Percentiles rank a stretch among this genome's conserved stretches.
Evolutionary conservation across 2,329 filamentous ascomycete species (phyloP).

Genomic region (Pyrenochaeta sp.): DNA sequence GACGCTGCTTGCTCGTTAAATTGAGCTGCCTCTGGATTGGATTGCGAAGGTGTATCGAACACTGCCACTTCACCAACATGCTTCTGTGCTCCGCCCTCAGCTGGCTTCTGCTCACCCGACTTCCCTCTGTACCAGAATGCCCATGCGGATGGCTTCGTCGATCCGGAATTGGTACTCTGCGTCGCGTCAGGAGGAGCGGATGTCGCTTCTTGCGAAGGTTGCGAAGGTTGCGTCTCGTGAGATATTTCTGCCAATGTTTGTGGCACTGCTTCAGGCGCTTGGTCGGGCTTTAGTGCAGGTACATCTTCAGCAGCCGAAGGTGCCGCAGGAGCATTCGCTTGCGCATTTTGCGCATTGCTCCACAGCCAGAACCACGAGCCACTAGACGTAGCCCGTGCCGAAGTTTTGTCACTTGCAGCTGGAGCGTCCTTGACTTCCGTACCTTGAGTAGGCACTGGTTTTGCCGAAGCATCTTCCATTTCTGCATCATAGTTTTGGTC

Average conservation of each 20-base stretch:
- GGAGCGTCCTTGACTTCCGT: slow-evolving; percentile 27
- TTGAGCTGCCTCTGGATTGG: slow-evolving; percentile 60
- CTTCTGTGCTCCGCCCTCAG: slow-evolving; percentile 65
- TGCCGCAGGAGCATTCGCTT: slow-evolving; percentile 34
- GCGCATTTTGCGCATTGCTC: slow-evolving; percentile 57
- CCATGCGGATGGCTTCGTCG: slow-evolving; percentile 71
- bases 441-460: slow-evolving; percentile 6
- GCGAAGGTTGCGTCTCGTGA: neutral
- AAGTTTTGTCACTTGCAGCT: slow-evolving; percentile 10
- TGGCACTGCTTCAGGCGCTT: slow-evolving; percentile 11
- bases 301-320: slow-evolving; percentile 12
- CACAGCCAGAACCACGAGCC: slow-evolving; percentile 60
- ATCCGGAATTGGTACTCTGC: slow-evolving; percentile 40
- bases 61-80: slow-evolving; percentile 61
- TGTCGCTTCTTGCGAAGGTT: slow-evolving; percentile 2
- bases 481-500: slow-evolving; percentile 22
- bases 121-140: slow-evolving; percentile 78
- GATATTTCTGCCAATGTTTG: neutral
- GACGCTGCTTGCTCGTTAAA: slow-evolving; percentile 56
- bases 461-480: slow-evolving; percentile 28
- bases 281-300: slow-evolving; percentile 14
- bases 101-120: slow-evolving; percentile 60
- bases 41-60: slow-evolving; percentile 60
- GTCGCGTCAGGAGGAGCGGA: slow-evolving; percentile 12
- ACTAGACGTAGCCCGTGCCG: slow-evolving; percentile 32